Base-by-base conservation (phyloP, 2,329 filamentous ascomycete species). In the Penicillium sclerotigenum region DNA sequence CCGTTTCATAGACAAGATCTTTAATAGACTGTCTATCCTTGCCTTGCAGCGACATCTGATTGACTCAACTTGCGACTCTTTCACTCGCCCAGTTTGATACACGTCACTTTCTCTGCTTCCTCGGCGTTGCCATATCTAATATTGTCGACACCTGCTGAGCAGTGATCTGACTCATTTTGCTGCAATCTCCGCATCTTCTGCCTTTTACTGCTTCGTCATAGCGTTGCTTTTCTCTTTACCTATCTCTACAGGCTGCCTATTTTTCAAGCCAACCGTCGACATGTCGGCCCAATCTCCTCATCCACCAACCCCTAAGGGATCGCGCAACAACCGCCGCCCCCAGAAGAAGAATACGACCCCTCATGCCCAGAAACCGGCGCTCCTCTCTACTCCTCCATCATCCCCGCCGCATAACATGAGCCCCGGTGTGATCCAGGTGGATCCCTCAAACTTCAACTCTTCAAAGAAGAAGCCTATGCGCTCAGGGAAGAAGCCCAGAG, bases 251-350 rank as follows among this genome's bases (percentile, higher is more conserved):
- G 77, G 75, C 75, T 78, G 75, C 72, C 69, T 79, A 80, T 80
- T 79, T 79, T 75, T 77, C 75, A 77, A 79, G 74, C 74, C 74
- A 69, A 70, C 52, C 60, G 64, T 70, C 67, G 64, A 59, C 59
- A 81, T 81, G 79, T 78, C 79, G 67, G 70, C 76, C 46, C 73
- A 73, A 67, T 64, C 65, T 40, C 65, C 69, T 41, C 65, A 70
- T 54, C 71, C 74, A 64, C 65, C 69, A 43, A 72, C 75, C 36
- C 71, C 75, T 6, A 76, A 75, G 61, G 71, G 66, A 40, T 57
- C 69, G 59, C 73, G 73, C 56, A 76, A 71, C 58, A 65, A 68
- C 54, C 68, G 71, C 55, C 69, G 68, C 52, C 67, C 71, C 48
- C 64, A 64, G 42, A 77, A 76, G 65, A 69, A 70, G 55, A 69